Conservation (phyloP, 208 protist species). For the Leishmania tarentolae region DNA sequence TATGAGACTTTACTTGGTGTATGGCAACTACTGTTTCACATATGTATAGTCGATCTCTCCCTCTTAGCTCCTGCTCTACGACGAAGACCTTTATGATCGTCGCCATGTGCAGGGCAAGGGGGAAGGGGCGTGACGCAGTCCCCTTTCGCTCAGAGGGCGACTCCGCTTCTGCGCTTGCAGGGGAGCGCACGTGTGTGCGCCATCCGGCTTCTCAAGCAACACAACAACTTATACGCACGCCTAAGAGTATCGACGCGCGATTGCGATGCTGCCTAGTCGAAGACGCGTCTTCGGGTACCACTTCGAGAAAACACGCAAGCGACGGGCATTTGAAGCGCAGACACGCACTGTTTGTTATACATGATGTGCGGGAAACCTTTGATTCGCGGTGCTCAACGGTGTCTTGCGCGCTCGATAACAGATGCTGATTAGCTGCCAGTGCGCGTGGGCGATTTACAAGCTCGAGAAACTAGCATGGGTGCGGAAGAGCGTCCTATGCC, state of each 20-base stretch:
- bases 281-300: neutral
- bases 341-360: neutral
- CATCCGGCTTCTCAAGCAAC: neutral
- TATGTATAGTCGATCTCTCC: neutral
- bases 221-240: neutral
- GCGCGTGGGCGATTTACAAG: neutral
- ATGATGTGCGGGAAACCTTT: neutral
- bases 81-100: neutral
- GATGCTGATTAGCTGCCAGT: neutral
- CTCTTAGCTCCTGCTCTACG: conserved; percentile 1
- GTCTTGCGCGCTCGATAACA: neutral
- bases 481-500: neutral
- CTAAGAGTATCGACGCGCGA: neutral
- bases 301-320: neutral
- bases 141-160: neutral
- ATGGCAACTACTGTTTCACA: neutral
- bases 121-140: neutral
- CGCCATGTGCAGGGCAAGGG: neutral
- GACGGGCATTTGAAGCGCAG: neutral
- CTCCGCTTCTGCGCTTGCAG: neutral
- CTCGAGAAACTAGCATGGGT: no score
- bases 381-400: neutral
- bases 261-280: neutral
- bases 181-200: neutral
- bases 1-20: conserved; percentile 4